phyloP scores from a whole-genome alignment of 2,329 filamentous ascomycete species.

The Curvularia eragrostidis region DNA sequence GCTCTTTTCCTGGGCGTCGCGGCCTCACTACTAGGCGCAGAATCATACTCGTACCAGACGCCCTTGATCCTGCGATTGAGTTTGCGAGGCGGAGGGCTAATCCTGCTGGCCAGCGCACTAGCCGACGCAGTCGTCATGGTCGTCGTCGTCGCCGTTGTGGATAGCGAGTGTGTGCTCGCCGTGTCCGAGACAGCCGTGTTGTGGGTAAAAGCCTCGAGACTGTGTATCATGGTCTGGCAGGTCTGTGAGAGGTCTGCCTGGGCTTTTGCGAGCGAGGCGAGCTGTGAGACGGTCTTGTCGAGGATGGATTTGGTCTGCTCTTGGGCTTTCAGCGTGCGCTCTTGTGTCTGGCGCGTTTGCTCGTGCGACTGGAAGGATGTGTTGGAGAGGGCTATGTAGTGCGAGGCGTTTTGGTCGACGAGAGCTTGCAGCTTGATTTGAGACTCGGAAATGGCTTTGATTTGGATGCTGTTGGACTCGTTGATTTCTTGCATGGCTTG shows the following conservation, averaged over 20 bases:
- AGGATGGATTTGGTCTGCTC: conserved; percentile 39
- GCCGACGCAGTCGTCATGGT: conserved; percentile 14
- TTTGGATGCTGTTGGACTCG: conserved; percentile 44
- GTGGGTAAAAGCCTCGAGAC: conserved; percentile 32
- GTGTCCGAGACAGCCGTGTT: conserved; percentile 25
- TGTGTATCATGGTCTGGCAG: conserved; percentile 40
- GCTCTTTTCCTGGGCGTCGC: conserved; percentile 25
- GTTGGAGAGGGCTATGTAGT: conserved; percentile 47
- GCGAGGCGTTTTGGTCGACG: conserved; percentile 43
- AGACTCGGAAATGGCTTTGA: conserved; percentile 42
- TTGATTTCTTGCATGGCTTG: conserved; percentile 49
- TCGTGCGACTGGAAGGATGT: conserved; percentile 41
- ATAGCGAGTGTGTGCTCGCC: conserved; percentile 19
- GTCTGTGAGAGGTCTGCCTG: conserved; percentile 39
- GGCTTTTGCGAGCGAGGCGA: conserved; percentile 36
- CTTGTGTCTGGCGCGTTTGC: conserved; percentile 32
- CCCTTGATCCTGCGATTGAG: conserved; percentile 44
- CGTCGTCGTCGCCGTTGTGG: conserved; percentile 5
- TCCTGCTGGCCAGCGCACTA: conserved; percentile 29
- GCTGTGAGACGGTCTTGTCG: conserved; percentile 37
- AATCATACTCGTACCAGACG: conserved; percentile 49
- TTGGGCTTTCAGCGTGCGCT: conserved; percentile 33
- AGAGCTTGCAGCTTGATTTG: conserved; percentile 41
- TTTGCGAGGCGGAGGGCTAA: conserved; percentile 42
- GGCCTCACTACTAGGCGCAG: conserved; percentile 9